These are phyloP conservation scores for Isatis tinctoria DNA, from an alignment of 345 rosid species.

Conservation along the genomic window DNA sequence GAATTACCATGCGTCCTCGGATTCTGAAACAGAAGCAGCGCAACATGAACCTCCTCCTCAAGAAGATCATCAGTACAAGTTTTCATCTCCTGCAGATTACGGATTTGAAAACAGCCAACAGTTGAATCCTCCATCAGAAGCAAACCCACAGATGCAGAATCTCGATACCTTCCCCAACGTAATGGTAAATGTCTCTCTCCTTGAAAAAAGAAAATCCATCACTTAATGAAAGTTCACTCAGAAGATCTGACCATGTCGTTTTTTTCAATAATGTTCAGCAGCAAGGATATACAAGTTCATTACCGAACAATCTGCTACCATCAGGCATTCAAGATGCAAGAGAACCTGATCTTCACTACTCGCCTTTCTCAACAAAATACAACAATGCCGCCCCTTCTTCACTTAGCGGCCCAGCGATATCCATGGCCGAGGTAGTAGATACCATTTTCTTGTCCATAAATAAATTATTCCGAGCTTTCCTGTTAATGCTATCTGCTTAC, in stretches of 20 bases:
- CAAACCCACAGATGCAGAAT: constrained; percentile 69
- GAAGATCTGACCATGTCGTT: neutral
- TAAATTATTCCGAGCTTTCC: neutral
- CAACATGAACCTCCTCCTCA: constrained; percentile 56
- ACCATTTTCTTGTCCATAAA: neutral
- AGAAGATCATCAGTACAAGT: constrained; percentile 58
- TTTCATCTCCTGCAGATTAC: constrained; percentile 62
- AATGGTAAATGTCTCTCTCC: constrained; percentile 44
- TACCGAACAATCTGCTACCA: no score
- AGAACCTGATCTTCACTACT: constrained; percentile 73
- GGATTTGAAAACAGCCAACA: constrained; percentile 56
- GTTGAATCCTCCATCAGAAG: constrained; percentile 47
- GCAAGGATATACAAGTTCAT: constrained; percentile 20
- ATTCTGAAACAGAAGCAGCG: constrained; percentile 56
- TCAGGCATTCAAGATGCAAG: constrained; percentile 52
- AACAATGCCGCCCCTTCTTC: constrained; percentile 54
- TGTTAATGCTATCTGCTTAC: neutral
- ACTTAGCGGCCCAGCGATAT: constrained; percentile 51
- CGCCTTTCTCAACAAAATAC: constrained; percentile 69
- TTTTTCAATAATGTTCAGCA: constrained; percentile 24
- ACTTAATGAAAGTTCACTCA: neutral
- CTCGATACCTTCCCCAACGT: constrained; percentile 55
- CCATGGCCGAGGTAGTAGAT: constrained; percentile 67
- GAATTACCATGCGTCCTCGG: constrained; percentile 54
- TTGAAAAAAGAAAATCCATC: neutral